Conservation (phyloP, 2,329 filamentous ascomycete genomes). For the Amauroascus niger region DNA sequence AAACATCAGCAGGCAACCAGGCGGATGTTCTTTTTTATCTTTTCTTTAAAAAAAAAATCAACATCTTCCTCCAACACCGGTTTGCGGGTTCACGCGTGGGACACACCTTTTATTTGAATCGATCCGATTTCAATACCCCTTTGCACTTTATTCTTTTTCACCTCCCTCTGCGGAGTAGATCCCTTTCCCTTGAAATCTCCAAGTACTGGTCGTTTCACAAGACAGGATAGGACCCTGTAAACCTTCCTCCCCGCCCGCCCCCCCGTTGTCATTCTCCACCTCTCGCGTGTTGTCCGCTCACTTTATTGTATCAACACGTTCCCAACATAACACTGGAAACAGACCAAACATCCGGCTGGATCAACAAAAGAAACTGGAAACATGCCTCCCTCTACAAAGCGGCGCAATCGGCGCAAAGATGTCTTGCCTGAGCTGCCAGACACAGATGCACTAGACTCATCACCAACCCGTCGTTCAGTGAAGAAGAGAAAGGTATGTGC, state of each 20-base stretch:
- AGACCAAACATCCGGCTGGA: neutral
- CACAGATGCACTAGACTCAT: conserved; percentile 40
- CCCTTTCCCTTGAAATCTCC: neutral
- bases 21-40: neutral
- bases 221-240: neutral
- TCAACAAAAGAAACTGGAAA: conserved; percentile 7
- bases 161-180: neutral
- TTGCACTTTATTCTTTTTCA: too few relatives aligned
- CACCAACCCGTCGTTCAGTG: conserved; percentile 37
- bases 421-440: conserved; percentile 39
- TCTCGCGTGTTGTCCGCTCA: too few relatives aligned
- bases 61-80: too few relatives aligned
- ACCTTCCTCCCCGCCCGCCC: neutral
- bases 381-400: conserved; percentile 38
- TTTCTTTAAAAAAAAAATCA: neutral
- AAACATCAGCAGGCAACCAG: neutral
- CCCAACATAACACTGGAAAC: neutral
- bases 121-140: too few relatives aligned
- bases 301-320: neutral
- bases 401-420: conserved; percentile 39
- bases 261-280: too few relatives aligned
- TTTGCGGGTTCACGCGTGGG: too few relatives aligned
- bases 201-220: neutral
- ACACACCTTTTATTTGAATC: neutral
- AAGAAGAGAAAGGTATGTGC: conserved; percentile 42